Base-by-base conservation (phyloP, 2,329 filamentous ascomycete species). In the Fusarium hostae region DNA sequence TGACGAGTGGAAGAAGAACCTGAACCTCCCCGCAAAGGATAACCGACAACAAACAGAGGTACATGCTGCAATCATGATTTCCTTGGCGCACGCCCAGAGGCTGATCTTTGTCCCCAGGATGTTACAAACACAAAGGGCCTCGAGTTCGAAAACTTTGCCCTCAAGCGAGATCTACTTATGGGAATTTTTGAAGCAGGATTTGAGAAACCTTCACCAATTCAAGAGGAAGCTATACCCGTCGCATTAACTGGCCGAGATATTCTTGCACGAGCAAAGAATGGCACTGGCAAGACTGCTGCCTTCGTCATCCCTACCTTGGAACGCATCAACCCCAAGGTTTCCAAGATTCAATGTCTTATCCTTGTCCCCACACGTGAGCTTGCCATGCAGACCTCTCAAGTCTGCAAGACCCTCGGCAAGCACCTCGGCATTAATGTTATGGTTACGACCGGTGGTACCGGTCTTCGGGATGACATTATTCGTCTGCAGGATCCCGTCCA, bases 141-240 rank as follows among this genome's bases (percentile, higher is more conserved):
- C 70, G 96, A 99, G 77, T 99, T 98, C 79, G 97, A 99, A 83
- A 94, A 98, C 75, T 98, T 99, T 81, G 93, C 92, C 74, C 91
- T 99, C 77, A 97, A 97, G 86, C 89, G 96, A 80, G 94, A 97
- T 80, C 86, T 99, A 68, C 90, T 99, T 85, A 99, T 98, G 95
- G 96, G 96, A 70, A 98, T 99, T 75, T 99, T 98, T 82, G 96
- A 99, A 85, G 96, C 96, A 75, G 96, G 96, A 71, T 99, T 98
- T 82, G 96, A 99, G 82, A 98, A 97, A 84, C 96, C 96, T 20
- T 99, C 96, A 63, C 96, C 96, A 15, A 99, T 99, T 77, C 96
- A 99, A 89, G 96, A 99, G 91, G 96, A 98, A 85, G 94, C 96
- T 60, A 98, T 99, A 78, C 96, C 96, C 51, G 95, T 99, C 74